These are phyloP conservation scores for Galeopsis tetrahit DNA, from an alignment of 257 asterid genomes.

Conservation along the genomic window DNA sequence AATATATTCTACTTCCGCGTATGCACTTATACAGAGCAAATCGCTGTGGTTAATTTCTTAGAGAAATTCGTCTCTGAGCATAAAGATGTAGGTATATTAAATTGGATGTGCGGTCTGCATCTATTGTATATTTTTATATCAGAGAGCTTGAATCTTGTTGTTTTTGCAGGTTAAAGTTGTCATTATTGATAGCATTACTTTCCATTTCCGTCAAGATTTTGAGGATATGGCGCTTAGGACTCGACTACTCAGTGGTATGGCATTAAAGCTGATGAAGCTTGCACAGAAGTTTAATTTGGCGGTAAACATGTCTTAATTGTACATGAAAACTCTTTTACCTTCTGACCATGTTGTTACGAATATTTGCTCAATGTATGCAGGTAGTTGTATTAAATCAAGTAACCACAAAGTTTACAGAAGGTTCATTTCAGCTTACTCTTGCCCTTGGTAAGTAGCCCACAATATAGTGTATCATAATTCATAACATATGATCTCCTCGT, in stretches of 20 bases:
- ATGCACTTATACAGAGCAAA: slow-evolving; percentile 93
- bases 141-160: slow-evolving; percentile 20
- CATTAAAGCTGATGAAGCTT: slow-evolving; percentile 88
- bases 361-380: slow-evolving; percentile 47
- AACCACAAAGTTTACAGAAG: slow-evolving; percentile 76
- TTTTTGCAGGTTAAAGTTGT: slow-evolving; percentile 77
- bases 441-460: slow-evolving; percentile 75
- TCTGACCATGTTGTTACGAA: neutral
- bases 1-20: slow-evolving; percentile 83
- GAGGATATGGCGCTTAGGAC: slow-evolving; percentile 96
- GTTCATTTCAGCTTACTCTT: slow-evolving; percentile 85
- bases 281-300: slow-evolving; percentile 79
- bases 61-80: slow-evolving; percentile 83
- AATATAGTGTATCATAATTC: neutral
- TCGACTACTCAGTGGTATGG: slow-evolving; percentile 83
- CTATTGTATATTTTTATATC: slow-evolving; percentile 21
- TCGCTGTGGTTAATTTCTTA: slow-evolving; percentile 80
- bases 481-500: neutral
- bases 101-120: slow-evolving; percentile 8
- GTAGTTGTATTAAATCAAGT: slow-evolving; percentile 87
- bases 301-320: slow-evolving; percentile 50
- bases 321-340: slow-evolving; percentile 3
- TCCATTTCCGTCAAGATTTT: slow-evolving; percentile 96
- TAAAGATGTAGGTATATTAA: slow-evolving; percentile 70
- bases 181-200: slow-evolving; percentile 84